phyloP scores from a whole-genome alignment of 257 asterid species.

The Scutellaria baicalensis region DNA sequence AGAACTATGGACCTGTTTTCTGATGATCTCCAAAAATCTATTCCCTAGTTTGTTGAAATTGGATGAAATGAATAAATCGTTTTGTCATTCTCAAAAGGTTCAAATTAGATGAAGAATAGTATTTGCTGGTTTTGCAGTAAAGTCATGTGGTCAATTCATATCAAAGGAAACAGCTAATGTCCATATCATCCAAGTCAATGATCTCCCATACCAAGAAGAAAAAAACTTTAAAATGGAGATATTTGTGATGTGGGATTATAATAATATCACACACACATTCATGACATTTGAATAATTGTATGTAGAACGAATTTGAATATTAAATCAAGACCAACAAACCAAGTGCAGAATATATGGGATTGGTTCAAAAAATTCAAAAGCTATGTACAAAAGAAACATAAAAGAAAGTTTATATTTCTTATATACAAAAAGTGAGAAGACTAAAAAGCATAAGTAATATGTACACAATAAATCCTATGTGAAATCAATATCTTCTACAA shows the following conservation, averaged over 20 bases:
- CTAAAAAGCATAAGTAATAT: not conserved
- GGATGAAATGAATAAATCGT: too few species aligned
- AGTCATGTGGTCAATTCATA: not conserved
- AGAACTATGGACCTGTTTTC: not conserved
- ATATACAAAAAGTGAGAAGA: not conserved
- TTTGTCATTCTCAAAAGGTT: not conserved
- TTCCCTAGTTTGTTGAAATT: too few species aligned
- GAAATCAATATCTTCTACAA: constrained; percentile 15
- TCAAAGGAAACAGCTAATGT: constrained; percentile 5
- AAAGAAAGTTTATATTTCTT: not conserved
- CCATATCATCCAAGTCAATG: constrained; percentile 25
- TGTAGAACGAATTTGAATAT: too few species aligned
- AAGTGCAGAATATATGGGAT: too few species aligned
- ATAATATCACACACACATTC: too few species aligned
- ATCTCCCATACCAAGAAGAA: not conserved
- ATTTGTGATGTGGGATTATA: not conserved
- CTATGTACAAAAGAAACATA: not conserved
- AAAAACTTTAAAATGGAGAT: not conserved
- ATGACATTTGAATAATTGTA: too few species aligned
- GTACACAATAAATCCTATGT: constrained; percentile 5
- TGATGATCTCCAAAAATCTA: too few species aligned
- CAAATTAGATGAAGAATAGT: not conserved
- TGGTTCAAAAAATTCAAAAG: too few species aligned
- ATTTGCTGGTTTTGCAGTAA: not conserved
- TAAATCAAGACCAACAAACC: too few species aligned